Evolutionary conservation across 2,329 filamentous ascomycete genomes (phyloP).

Genomic region (Xylaria sp.): DNA sequence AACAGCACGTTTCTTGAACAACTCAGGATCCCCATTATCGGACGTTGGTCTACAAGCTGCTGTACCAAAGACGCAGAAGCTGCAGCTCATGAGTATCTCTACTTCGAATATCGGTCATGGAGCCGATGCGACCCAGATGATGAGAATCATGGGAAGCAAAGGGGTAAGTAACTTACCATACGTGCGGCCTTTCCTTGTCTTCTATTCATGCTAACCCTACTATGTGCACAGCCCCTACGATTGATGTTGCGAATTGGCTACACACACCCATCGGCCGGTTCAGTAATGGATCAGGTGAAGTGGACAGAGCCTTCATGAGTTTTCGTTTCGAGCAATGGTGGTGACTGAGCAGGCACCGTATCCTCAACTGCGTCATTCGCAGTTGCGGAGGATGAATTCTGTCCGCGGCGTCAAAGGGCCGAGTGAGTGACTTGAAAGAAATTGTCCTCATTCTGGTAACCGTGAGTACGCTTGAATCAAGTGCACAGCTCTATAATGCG

Average conservation of each 20-base stretch:
- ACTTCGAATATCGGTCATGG: constrained; percentile 69
- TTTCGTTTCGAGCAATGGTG: constrained; percentile 9
- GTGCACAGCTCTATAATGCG: neutral
- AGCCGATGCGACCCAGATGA: constrained; percentile 80
- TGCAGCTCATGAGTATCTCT: constrained; percentile 88
- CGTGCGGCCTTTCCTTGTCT: neutral
- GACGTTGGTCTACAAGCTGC: constrained; percentile 85
- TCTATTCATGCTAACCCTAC: constrained; percentile 1
- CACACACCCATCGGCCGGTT: constrained; percentile 60
- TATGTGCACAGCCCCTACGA: constrained; percentile 61
- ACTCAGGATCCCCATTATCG: constrained; percentile 57
- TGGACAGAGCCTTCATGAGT: constrained; percentile 71
- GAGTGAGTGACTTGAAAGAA: neutral
- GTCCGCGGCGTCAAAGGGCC: neutral
- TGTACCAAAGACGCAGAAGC: constrained; percentile 91
- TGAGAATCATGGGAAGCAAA: constrained; percentile 79
- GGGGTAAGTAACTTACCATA: constrained; percentile 62
- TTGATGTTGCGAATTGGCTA: constrained; percentile 83
- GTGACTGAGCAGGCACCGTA: neutral
- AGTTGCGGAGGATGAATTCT: neutral
- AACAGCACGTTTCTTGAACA: constrained; percentile 77
- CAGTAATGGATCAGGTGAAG: constrained; percentile 87
- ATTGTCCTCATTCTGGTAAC: neutral
- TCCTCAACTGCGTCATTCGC: neutral
- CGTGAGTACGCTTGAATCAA: constrained; percentile 2